A percentile compares a stretch with the other conserved stretches of the same genome.
Conservation (phyloP, 2,329 filamentous ascomycete genomes). For the Byssoonygena ceratinophila region DNA sequence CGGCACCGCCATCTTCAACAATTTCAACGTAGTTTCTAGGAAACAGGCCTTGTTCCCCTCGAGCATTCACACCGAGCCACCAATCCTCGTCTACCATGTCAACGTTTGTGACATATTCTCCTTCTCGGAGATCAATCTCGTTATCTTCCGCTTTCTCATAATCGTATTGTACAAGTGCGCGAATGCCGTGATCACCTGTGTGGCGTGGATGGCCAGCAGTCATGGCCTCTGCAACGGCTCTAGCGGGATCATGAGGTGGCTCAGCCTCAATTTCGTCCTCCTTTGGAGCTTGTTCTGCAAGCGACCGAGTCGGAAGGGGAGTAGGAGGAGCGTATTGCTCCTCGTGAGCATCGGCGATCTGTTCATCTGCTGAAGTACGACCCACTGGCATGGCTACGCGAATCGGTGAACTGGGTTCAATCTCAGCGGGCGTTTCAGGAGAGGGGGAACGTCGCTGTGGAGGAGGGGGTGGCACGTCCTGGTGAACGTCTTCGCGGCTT, state of each 20-base stretch:
- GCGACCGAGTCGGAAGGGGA: constrained; percentile 51
- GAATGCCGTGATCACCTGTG: constrained; percentile 45
- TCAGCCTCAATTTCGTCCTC: constrained; percentile 60
- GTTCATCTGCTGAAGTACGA: constrained; percentile 45
- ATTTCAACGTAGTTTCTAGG: constrained; percentile 95
- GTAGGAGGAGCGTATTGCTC: constrained; percentile 34
- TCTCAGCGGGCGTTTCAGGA: constrained; percentile 35
- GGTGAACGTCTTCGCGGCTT: constrained; percentile 37
- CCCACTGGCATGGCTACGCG: constrained; percentile 77
- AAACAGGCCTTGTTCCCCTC: constrained; percentile 80
- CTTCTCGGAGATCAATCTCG: constrained; percentile 82
- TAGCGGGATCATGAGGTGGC: constrained; percentile 47
- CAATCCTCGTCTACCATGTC: constrained; percentile 97
- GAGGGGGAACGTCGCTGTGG: constrained; percentile 38
- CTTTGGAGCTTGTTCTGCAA: constrained; percentile 52
- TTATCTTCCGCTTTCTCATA: constrained; percentile 98
- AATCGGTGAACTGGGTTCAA: constrained; percentile 60
- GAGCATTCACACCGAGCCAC: constrained; percentile 90
- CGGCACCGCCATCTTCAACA: constrained; percentile 50
- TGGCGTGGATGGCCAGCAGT: constrained; percentile 39
- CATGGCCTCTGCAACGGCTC: constrained; percentile 49
- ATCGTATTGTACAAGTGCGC: constrained; percentile 78
- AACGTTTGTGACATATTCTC: constrained; percentile 79
- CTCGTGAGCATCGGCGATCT: constrained; percentile 34
- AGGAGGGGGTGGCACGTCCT: constrained; percentile 31